Conservation (phyloP, 2,329 filamentous ascomycete species). For the Claviceps citrina region DNA sequence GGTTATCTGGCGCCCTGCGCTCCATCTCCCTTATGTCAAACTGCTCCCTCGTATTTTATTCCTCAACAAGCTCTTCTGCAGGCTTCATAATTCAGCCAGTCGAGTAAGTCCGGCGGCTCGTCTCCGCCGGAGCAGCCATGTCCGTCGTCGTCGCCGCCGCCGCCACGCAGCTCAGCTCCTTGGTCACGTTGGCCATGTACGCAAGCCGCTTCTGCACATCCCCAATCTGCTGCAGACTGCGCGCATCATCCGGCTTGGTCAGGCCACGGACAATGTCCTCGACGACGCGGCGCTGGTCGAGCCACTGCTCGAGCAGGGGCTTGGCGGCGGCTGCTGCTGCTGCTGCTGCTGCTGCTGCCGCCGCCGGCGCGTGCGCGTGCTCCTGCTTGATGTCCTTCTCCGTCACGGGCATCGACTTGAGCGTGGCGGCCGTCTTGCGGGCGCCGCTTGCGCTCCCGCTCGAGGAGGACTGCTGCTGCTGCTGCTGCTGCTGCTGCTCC, state of each 20-base stretch:
- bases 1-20: too few species aligned
- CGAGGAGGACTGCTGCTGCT: too few species aligned
- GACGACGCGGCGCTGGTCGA: conserved; percentile 47
- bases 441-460: conserved; percentile 22
- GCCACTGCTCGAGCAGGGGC: conserved; percentile 38
- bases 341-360: too few species aligned
- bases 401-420: conserved; percentile 23
- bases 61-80: too few species aligned
- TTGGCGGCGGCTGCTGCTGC: conserved; percentile 16
- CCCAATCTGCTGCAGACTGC: conserved; percentile 38
- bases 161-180: conserved; percentile 4
- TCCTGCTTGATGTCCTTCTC: conserved; percentile 22
- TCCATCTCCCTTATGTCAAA: too few species aligned
- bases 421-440: conserved; percentile 35
- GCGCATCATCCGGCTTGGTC: conserved; percentile 33
- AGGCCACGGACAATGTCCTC: conserved; percentile 40
- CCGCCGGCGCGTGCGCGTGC: too few species aligned
- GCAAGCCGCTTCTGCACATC: conserved; percentile 34
- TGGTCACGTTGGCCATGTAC: conserved; percentile 36
- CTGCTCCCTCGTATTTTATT: too few species aligned
- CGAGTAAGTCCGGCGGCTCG: conserved; percentile 1
- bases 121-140: not conserved
- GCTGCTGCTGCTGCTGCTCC: too few species aligned
- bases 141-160: not conserved
- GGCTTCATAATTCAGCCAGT: conserved; percentile 7